These are phyloP conservation scores for Dalbergia cultrata DNA, from an alignment of 306 rosid species.

Conservation along the genomic window DNA sequence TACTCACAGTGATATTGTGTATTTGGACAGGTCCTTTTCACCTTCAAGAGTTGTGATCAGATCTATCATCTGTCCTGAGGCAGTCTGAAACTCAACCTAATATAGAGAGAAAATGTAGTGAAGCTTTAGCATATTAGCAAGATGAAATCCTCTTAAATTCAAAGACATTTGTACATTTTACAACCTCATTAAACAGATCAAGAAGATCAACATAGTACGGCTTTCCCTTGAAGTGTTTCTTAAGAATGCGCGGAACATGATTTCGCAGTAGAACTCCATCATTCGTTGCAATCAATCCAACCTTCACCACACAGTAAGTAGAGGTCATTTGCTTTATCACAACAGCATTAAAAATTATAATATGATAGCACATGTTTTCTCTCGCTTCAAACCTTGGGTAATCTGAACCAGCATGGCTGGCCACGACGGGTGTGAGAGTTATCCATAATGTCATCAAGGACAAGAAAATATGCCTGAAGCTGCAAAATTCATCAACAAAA, in stretches of 20 bases:
- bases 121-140: slow-evolving; percentile 38
- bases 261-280: slow-evolving; percentile 86
- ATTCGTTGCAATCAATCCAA: slow-evolving; percentile 86
- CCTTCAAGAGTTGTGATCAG: slow-evolving; percentile 90
- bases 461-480: slow-evolving; percentile 75
- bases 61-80: slow-evolving; percentile 98
- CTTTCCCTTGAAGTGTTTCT: slow-evolving; percentile 81
- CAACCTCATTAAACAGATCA: slow-evolving; percentile 90
- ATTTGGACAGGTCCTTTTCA: slow-evolving; percentile 89
- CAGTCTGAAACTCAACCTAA: slow-evolving; percentile 96
- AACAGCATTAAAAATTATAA: slow-evolving; percentile 27
- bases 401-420: slow-evolving; percentile 70
- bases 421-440: slow-evolving; percentile 69
- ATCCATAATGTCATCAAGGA: slow-evolving; percentile 73
- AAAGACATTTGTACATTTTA: slow-evolving; percentile 36
- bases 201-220: slow-evolving; percentile 86
- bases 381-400: slow-evolving; percentile 63
- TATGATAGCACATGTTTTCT: background rate
- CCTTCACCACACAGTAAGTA: slow-evolving; percentile 52
- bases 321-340: slow-evolving; percentile 24
- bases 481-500: slow-evolving; percentile 50
- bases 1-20: slow-evolving; percentile 85
- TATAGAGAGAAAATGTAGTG: slow-evolving; percentile 17
- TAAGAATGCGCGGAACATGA: slow-evolving; percentile 80
- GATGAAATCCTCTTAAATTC: slow-evolving; percentile 37